These are phyloP conservation scores for Xylaria sp. DNA, from an alignment of 495 filamentous ascomycete genomes.

Conservation along the genomic window DNA sequence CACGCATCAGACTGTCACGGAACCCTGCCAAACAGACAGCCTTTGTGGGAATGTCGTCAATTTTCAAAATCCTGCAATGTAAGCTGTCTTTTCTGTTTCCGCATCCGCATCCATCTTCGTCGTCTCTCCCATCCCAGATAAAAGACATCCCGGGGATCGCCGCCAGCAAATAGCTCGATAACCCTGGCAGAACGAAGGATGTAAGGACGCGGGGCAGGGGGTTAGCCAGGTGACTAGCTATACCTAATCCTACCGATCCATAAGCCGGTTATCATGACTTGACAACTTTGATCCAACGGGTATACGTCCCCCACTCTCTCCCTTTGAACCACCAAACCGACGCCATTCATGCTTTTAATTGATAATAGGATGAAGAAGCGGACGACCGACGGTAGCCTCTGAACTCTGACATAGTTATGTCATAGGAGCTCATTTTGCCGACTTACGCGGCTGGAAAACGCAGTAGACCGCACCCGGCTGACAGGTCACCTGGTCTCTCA, in stretches of 20 bases:
- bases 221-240: not conserved
- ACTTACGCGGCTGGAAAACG: conserved; percentile 17
- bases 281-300: not conserved
- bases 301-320: not conserved
- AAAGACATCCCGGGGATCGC: not conserved
- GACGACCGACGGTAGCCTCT: not conserved
- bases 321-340: not conserved
- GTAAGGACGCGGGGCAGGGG: not conserved
- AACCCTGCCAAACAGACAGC: not conserved
- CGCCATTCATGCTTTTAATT: not conserved
- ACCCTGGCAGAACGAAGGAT: not conserved
- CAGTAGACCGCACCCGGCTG: conserved; percentile 31
- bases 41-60: too few species aligned
- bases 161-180: not conserved
- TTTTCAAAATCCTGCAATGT: not conserved
- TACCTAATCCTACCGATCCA: not conserved
- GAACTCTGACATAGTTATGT: not conserved
- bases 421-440: not conserved
- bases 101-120: not conserved
- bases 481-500: conserved; percentile 32
- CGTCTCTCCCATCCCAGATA: not conserved
- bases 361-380: not conserved
- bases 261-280: not conserved
- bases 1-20: not conserved
- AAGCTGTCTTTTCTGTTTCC: not conserved